These are phyloP conservation scores for Verbascum thapsus DNA, from an alignment of 257 asterid species.

Conservation along the genomic window DNA sequence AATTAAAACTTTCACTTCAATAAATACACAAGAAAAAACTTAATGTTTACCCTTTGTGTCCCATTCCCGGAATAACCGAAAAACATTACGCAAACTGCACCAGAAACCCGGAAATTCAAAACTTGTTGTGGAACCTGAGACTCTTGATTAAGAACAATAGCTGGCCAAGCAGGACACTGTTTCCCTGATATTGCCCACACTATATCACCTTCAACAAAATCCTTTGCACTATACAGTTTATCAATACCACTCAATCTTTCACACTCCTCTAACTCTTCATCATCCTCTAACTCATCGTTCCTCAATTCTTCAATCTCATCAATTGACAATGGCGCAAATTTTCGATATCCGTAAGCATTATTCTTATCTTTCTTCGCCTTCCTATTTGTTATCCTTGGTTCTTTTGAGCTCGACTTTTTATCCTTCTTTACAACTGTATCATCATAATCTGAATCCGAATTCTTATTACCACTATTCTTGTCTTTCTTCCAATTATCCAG, in stretches of 20 bases:
- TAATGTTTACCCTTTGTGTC: slow-evolving; percentile 82
- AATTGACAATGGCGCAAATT: slow-evolving; percentile 58
- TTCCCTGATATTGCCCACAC: slow-evolving; percentile 96
- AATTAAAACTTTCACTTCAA: no score
- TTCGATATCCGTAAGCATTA: slow-evolving; percentile 38
- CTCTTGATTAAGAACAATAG: slow-evolving; percentile 82
- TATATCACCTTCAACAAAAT: slow-evolving; percentile 72
- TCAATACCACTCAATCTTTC: slow-evolving; percentile 49
- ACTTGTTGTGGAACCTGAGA: slow-evolving; percentile 85
- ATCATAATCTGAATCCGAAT: slow-evolving; percentile 65
- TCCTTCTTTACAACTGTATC: slow-evolving; percentile 48
- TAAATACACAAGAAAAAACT: background rate
- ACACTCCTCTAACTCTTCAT: slow-evolving; percentile 58
- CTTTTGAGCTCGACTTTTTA: slow-evolving; percentile 40
- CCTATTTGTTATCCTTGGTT: slow-evolving; percentile 36
- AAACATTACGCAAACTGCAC: slow-evolving; percentile 92
- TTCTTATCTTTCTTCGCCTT: slow-evolving; percentile 42
- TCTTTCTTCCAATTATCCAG: slow-evolving; percentile 97
- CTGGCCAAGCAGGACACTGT: slow-evolving; percentile 94
- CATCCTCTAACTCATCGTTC: slow-evolving; percentile 44
- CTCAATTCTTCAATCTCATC: slow-evolving; percentile 64
- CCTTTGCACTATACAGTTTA: slow-evolving; percentile 48
- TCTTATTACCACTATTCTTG: slow-evolving; percentile 51
- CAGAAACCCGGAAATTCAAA: slow-evolving; percentile 58
- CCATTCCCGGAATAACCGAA: slow-evolving; percentile 98